Evolutionary conservation across 768 basidiomycete genomes (phyloP), one percentile per base, ranked within the genome.

Genomic region (Tephrocybe rancida): DNA sequence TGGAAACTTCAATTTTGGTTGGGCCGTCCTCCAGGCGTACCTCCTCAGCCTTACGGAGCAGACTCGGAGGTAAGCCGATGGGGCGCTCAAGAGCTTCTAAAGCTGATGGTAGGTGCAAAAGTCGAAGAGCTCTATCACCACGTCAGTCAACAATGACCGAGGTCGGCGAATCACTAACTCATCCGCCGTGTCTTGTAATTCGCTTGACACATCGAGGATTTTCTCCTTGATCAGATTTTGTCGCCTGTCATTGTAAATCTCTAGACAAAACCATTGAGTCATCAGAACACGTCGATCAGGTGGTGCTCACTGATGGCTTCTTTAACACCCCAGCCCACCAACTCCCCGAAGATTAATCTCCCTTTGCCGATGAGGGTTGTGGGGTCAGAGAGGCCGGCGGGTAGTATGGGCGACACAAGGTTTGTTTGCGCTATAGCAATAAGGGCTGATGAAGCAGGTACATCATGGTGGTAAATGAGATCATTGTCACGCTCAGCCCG

Each of bases 401-500:
- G 85, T 2, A 85, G 62, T 14, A 69, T 79, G 2, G 85, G 67
- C 55, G 85, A 80, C 29, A 86, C 89, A 64, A 98, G 81, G 9
- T 81, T 70, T 2, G 85, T 83, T 32, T 84, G 84, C 26, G 76
- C 73, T 45, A 98, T 85, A 0, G 79, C 65, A 0, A 85, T 72
- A 6, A 97, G 80, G 14, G 86, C 79, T 2, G 88, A 83, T 3
- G 81, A 61, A 0, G 93, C 74, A 1, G 95, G 94, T 1, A 96
- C 77, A 51, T 92, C 87, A 46, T 92, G 81, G 60, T 97, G 93
- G 71, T 98, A 99, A 34, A 99, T 97, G 6, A 97, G 74, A 68
- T 96, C 90, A 67, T 99, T 99, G 68, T 98, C 96, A 27, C 92
- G 83, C 57, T 88, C 83, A 0, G 95, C 91, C 13, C 92, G 82